Conservation (phyloP, 2,329 filamentous ascomycete genomes). For the Trichoderma hamatum region DNA sequence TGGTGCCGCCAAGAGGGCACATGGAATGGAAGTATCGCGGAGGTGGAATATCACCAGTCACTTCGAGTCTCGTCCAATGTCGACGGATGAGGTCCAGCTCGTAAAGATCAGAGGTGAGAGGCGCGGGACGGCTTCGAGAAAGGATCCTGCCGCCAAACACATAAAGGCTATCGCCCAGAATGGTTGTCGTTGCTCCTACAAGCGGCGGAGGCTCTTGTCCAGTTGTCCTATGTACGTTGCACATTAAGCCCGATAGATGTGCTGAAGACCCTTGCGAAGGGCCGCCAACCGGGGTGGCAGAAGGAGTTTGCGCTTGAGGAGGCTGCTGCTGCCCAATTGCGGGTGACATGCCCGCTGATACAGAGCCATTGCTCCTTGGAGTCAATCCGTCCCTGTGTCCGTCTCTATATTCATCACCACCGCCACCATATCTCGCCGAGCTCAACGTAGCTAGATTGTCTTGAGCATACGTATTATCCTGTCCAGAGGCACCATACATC, state of each 20-base stretch:
- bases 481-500: slow-evolving; percentile 39
- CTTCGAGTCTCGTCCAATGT: slow-evolving; percentile 91
- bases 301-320: slow-evolving; percentile 30
- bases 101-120: slow-evolving; percentile 87
- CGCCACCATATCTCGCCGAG: slow-evolving; percentile 44
- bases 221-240: slow-evolving; percentile 80
- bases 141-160: slow-evolving; percentile 92
- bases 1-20: slow-evolving; percentile 89
- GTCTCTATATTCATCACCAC: slow-evolving; percentile 38
- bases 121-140: slow-evolving; percentile 76
- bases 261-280: slow-evolving; percentile 54
- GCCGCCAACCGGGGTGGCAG: slow-evolving; percentile 42
- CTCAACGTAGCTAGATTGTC: slow-evolving; percentile 54
- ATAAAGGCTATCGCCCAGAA: slow-evolving; percentile 93
- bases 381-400: slow-evolving; percentile 51
- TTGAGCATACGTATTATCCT: slow-evolving; percentile 38
- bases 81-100: slow-evolving; percentile 88
- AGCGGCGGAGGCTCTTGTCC: slow-evolving; percentile 88
- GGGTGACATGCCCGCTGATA: slow-evolving; percentile 61
- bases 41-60: slow-evolving; percentile 81
- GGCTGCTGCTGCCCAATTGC: slow-evolving; percentile 49
- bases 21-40: slow-evolving; percentile 97
- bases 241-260: slow-evolving; percentile 68
- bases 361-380: slow-evolving; percentile 56
- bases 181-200: slow-evolving; percentile 92